These are phyloP conservation scores for Nidula niveotomentosa DNA, from an alignment of 1,284 basidiomycete genomes.

Conservation along the genomic window DNA sequence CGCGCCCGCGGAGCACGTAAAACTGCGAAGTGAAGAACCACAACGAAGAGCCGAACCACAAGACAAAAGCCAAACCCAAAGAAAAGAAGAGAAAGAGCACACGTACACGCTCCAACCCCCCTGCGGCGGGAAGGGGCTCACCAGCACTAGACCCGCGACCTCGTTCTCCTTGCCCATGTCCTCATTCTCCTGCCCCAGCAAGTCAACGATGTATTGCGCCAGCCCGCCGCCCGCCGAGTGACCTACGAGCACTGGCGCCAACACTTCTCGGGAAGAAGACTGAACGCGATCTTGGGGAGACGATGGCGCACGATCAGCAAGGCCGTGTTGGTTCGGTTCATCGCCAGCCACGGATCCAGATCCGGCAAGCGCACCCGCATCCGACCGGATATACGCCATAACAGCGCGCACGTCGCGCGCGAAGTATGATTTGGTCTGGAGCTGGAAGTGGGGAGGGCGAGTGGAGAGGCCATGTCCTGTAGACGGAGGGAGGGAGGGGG, in stretches of 20 bases:
- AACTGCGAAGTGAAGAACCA: too few relatives aligned
- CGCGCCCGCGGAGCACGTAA: too few relatives aligned
- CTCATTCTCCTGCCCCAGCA: background rate
- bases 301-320: too few relatives aligned
- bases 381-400: background rate
- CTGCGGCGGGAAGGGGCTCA: conserved; percentile 2
- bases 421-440: conserved; percentile 2
- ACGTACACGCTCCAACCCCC: background rate
- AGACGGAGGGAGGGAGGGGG: too few relatives aligned
- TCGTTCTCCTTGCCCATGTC: background rate
- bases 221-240: conserved; percentile 4
- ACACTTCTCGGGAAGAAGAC: background rate
- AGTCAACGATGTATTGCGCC: background rate
- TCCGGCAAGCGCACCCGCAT: too few relatives aligned
- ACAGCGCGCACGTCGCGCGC: background rate
- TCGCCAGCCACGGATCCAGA: too few relatives aligned
- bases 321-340: too few relatives aligned
- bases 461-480: conserved; percentile 1
- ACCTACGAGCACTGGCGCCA: conserved; percentile 1
- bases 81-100: too few relatives aligned
- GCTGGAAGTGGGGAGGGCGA: conserved; percentile 1
- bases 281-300: too few relatives aligned
- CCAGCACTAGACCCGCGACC: background rate
- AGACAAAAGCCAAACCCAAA: too few relatives aligned
- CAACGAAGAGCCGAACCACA: too few relatives aligned